A percentile compares a stretch with the other conserved stretches of the same genome.
These are phyloP conservation scores for Aspergillus niger DNA, from an alignment of 2,329 filamentous ascomycete genomes.

Conservation along the genomic window DNA sequence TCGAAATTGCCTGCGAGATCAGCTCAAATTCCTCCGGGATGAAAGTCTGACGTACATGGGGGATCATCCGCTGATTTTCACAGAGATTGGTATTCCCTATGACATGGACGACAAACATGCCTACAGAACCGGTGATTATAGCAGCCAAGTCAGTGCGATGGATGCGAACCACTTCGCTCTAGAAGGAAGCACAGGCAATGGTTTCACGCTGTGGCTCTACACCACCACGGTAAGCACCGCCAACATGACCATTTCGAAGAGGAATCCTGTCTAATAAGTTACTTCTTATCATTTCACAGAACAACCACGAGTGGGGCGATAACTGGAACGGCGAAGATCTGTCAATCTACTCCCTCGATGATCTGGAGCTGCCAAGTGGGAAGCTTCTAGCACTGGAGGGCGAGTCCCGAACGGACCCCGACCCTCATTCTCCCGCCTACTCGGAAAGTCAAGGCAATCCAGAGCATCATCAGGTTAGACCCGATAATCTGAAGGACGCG, in stretches of 20 bases:
- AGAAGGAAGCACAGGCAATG: constrained; percentile 79
- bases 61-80: constrained; percentile 83
- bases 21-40: constrained; percentile 77
- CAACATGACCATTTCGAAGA: not conserved
- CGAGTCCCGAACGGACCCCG: constrained; percentile 39
- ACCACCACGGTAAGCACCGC: constrained; percentile 61
- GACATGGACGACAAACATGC: constrained; percentile 98
- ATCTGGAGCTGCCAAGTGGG: constrained; percentile 59
- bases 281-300: constrained; percentile 50
- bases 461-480: constrained; percentile 61
- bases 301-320: constrained; percentile 86
- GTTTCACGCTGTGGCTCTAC: constrained; percentile 90
- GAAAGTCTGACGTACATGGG: constrained; percentile 90
- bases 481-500: constrained; percentile 72
- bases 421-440: constrained; percentile 54
- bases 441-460: constrained; percentile 54
- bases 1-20: constrained; percentile 86
- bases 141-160: constrained; percentile 86
- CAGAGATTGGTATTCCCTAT: constrained; percentile 96
- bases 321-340: constrained; percentile 98
- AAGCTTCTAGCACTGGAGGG: constrained; percentile 34
- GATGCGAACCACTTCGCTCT: constrained; percentile 95
- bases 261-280: not conserved
- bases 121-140: constrained; percentile 93
- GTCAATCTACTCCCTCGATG: constrained; percentile 84